A percentile compares a stretch with the other conserved stretches of the same genome.
Conservation (phyloP, 495 filamentous ascomycete species). For the Penicillium crystallinum region DNA sequence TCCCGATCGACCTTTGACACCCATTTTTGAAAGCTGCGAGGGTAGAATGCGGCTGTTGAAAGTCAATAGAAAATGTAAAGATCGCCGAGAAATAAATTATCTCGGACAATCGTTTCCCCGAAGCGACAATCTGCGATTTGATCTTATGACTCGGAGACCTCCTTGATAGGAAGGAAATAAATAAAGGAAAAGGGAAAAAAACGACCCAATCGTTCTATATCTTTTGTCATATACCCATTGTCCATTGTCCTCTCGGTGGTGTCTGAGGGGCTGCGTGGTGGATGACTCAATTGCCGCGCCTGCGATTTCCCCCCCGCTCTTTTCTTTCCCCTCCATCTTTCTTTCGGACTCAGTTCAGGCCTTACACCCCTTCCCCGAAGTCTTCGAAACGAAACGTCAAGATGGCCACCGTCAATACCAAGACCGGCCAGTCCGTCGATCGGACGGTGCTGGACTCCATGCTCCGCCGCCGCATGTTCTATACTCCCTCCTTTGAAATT, state of each 20-base stretch:
- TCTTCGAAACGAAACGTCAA: slow-evolving; percentile 29
- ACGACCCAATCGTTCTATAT: slow-evolving; percentile 6
- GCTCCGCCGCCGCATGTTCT: slow-evolving; percentile 84
- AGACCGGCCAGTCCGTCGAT: slow-evolving; percentile 85
- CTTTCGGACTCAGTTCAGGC: slow-evolving; percentile 15
- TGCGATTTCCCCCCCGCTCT: slow-evolving; percentile 31
- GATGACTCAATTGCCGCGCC: slow-evolving; percentile 45
- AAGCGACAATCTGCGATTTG: slow-evolving; percentile 10
- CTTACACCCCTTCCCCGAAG: slow-evolving; percentile 27
- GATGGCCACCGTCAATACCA: slow-evolving; percentile 67
- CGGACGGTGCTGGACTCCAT: slow-evolving; percentile 73
- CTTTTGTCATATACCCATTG: slow-evolving; percentile 2
- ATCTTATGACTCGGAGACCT: slow-evolving; percentile 8
- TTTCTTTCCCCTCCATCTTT: slow-evolving; percentile 35
- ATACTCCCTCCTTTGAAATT: slow-evolving; percentile 90
- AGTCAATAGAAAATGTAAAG: slow-evolving; percentile 7
- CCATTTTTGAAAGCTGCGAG: slow-evolving; percentile 17
- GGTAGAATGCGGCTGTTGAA: slow-evolving; percentile 2
- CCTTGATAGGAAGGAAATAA: slow-evolving; percentile 8
- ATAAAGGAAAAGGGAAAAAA: slow-evolving; percentile 6
- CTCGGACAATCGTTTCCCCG: slow-evolving; percentile 21
- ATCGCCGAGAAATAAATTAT: slow-evolving; percentile 28
- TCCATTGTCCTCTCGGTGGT: slow-evolving; percentile 15
- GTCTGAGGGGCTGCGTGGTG: slow-evolving; percentile 28
- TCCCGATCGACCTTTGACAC: slow-evolving; percentile 18